Conservation (phyloP, 306 rosid species). For the Betula pendula region DNA sequence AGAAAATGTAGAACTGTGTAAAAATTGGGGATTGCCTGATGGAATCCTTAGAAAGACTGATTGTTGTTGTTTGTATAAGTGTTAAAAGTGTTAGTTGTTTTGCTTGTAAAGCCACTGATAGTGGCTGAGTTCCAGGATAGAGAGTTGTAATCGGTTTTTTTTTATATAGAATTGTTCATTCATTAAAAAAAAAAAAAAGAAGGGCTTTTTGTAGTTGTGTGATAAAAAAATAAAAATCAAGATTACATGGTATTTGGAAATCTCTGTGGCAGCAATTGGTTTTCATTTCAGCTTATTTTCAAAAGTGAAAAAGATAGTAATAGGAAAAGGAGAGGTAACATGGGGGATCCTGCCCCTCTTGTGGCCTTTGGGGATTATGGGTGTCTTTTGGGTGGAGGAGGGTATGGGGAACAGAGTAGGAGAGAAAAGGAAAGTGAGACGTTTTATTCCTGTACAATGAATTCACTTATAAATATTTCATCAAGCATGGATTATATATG, state of each 20-base stretch:
- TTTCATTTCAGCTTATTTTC: not conserved
- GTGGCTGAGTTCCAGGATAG: too few relatives aligned
- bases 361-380: not conserved
- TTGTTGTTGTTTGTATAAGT: too few relatives aligned
- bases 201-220: slow-evolving; percentile 11
- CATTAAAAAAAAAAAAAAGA: too few relatives aligned
- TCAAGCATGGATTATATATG: slow-evolving; percentile 2
- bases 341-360: not conserved
- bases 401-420: not conserved
- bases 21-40: too few relatives aligned
- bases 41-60: too few relatives aligned
- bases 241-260: not conserved
- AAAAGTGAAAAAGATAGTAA: not conserved
- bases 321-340: not conserved
- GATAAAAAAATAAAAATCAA: not conserved
- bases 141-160: too few relatives aligned
- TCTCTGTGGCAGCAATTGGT: not conserved
- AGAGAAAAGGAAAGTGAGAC: not conserved
- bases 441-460: not conserved
- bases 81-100: too few relatives aligned
- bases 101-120: too few relatives aligned
- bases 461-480: not conserved
- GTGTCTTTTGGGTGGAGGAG: not conserved
- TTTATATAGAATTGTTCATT: too few relatives aligned
- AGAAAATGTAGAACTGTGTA: too few relatives aligned